Base-by-base conservation (phyloP, 345 rosid species). In the Euphorbia lathyris region DNA sequence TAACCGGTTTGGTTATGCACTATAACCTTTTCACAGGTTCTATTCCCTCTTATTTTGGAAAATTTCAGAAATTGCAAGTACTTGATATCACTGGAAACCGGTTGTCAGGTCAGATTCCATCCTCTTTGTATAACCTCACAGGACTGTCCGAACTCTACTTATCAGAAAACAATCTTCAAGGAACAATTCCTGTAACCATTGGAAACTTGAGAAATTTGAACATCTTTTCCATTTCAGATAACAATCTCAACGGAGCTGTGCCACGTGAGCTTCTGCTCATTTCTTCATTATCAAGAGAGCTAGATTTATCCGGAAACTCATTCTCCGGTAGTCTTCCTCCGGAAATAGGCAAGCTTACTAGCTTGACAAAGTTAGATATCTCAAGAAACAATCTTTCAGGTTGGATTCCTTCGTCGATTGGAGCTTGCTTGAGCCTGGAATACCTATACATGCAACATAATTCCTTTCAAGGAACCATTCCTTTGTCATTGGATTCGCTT, bases 391-490 rank as follows among this genome's bases (percentile, higher is more conserved):
- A n/a, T 7, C 12, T 86, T 32, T 76, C 79, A 1, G 74, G 87
- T 13, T 71, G 45, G 47, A 73, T 82, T 59, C 81, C 86, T 0
- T 0, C 16, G 2, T 34, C 45, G 1, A 50, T 82, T 7, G 81
- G 81, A 13, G 36, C 52, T 38, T 83, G 83, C 56, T 22, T 14
- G 30, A 34, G 2, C 30, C 63, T 82, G 30, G 67, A 52, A 26
- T 7, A 5, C 29, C 66, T 80, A 4, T 1, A 26, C 9, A 8
- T 86, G 78, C 58, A 11, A 0, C 56, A 63, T 0, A 83, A 83
- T 48, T 29, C 53, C 4, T 82, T 86, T 13, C 61, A 65, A 43
- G 83, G 85, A 0, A 14, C 53, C 38, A 80, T 86, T n/a, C 83
- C 90, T 30, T 2, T 57, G 0, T 76, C 85, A 29, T 63, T 86